A percentile compares a stretch with the other conserved stretches of the same genome.
phyloP scores from a whole-genome alignment of 1,284 basidiomycete genomes.

The Omphalotus olearius region DNA sequence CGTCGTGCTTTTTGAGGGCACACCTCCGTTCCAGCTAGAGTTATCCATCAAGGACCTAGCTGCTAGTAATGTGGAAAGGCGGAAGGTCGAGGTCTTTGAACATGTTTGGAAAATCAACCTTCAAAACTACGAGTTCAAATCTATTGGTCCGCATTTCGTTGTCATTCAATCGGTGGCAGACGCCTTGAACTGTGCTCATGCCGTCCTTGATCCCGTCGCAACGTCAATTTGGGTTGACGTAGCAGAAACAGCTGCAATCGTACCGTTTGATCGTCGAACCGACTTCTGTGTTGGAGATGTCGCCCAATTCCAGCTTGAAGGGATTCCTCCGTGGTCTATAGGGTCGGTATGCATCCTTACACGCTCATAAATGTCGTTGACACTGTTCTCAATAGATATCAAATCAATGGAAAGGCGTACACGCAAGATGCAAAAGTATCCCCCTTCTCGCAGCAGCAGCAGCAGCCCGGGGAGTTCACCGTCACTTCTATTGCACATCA shows the following conservation, averaged over 20 bases:
- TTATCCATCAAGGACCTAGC: conserved; percentile 75
- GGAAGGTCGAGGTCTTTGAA: conserved; percentile 56
- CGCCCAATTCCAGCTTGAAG: conserved; percentile 90
- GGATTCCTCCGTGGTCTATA: conserved; percentile 93
- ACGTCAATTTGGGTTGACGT: conserved; percentile 81
- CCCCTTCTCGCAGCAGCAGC: conserved; percentile 81
- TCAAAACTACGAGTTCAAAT: conserved; percentile 67
- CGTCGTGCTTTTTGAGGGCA: conserved; percentile 64
- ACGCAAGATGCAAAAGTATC: conserved; percentile 75
- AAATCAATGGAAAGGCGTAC: conserved; percentile 73
- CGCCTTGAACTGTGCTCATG: conserved; percentile 76
- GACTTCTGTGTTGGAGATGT: conserved; percentile 92
- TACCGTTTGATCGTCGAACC: conserved; percentile 72
- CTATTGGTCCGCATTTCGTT: conserved; percentile 79
- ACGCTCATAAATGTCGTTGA: conserved; percentile 3
- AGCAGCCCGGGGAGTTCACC: conserved; percentile 77
- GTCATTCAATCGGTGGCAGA: conserved; percentile 75
- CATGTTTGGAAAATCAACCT: conserved; percentile 75
- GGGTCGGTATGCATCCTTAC: conserved; percentile 45
- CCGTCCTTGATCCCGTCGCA: conserved; percentile 58
- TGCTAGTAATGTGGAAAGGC: conserved; percentile 56
- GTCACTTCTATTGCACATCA: conserved; percentile 88
- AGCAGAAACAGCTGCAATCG: conserved; percentile 90
- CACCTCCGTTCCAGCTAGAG: conserved; percentile 83
- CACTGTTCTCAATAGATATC: conserved; percentile 51